Conservation (phyloP, 768 basidiomycete species). For the Cyclocybe aegerita region DNA sequence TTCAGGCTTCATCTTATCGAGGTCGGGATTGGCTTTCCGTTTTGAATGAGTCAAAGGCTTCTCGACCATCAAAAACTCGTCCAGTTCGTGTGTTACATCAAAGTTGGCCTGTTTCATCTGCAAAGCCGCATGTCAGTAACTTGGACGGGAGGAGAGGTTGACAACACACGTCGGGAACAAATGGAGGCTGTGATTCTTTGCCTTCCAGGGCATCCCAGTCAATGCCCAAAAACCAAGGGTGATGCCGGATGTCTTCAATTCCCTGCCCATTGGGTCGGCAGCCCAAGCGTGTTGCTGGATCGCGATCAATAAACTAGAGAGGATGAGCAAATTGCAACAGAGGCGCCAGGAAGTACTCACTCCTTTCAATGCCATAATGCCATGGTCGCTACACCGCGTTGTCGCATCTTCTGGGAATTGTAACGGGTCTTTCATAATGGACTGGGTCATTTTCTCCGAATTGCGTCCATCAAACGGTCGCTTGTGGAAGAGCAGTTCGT, state of each 20-base stretch:
- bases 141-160: neutral
- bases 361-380: constrained; percentile 62
- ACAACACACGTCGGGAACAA: constrained; percentile 85
- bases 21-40: constrained; percentile 82
- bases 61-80: constrained; percentile 96
- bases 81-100: constrained; percentile 94
- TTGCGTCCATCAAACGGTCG: constrained; percentile 92
- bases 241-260: constrained; percentile 73
- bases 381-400: constrained; percentile 62
- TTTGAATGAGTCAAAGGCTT: constrained; percentile 96
- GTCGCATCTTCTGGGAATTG: constrained; percentile 71
- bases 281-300: constrained; percentile 75
- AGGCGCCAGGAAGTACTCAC: constrained; percentile 43
- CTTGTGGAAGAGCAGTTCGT: constrained; percentile 80
- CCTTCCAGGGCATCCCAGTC: constrained; percentile 79
- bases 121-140: constrained; percentile 4
- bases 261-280: constrained; percentile 71
- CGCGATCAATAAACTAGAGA: constrained; percentile 79
- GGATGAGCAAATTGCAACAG: constrained; percentile 12
- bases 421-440: constrained; percentile 80
- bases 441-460: constrained; percentile 82
- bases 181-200: constrained; percentile 76
- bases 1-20: constrained; percentile 89
- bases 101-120: constrained; percentile 98
- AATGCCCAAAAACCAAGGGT: constrained; percentile 82